Percentiles rank a stretch among this genome's conserved stretches.
Evolutionary conservation across 75 land plant genomes (phyloP).

Genomic region (Picea sitchensis): DNA sequence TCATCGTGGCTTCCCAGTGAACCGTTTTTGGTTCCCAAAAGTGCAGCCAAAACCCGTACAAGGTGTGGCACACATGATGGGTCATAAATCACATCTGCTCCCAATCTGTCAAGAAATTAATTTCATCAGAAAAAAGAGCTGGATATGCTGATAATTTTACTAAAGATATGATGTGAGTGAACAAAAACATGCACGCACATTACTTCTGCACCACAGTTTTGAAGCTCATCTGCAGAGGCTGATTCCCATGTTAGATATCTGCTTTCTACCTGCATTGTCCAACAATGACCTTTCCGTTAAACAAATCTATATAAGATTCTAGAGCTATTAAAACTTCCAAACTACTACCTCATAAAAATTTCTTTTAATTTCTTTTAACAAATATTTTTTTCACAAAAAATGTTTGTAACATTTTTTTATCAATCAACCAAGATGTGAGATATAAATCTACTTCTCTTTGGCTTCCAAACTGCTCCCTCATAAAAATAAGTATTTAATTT

Average conservation of each 20-base stretch:
- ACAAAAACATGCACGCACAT: conserved; percentile 50
- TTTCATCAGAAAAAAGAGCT: not conserved
- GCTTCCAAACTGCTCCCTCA: not conserved
- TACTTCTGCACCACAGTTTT: conserved; percentile 47
- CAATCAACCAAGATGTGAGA: too few relatives aligned
- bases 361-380: too few relatives aligned
- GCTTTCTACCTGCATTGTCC: conserved; percentile 58
- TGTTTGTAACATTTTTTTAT: too few relatives aligned
- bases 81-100: conserved; percentile 91
- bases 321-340: not conserved
- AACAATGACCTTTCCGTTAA: not conserved
- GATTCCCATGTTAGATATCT: conserved; percentile 71
- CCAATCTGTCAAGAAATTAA: conserved; percentile 52
- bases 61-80: conserved; percentile 70
- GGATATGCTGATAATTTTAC: not conserved
- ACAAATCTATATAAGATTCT: not conserved
- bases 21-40: conserved; percentile 26
- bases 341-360: not conserved
- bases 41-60: conserved; percentile 49
- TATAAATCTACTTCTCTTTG: too few relatives aligned
- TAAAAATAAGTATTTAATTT: not conserved
- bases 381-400: too few relatives aligned
- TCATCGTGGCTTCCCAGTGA: not conserved
- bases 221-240: conserved; percentile 43
- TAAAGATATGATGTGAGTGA: not conserved